Conservation (phyloP, 2,329 filamentous ascomycete species). For the Calonectria naviculata region DNA sequence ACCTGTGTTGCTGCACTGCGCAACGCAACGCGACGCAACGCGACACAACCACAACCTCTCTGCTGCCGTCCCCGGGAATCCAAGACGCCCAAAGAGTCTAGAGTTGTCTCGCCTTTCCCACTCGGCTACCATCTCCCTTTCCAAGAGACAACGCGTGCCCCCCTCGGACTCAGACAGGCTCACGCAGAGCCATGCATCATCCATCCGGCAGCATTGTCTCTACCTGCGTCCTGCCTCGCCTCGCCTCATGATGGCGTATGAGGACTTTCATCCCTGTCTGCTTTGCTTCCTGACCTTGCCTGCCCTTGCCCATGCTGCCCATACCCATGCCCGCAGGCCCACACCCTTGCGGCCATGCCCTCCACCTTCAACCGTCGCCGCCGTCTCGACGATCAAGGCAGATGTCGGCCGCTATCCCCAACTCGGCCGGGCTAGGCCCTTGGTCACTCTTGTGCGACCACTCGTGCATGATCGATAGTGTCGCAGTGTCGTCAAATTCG, state of each 20-base stretch:
- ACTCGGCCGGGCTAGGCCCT: slow-evolving; percentile 32
- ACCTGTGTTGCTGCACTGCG: background rate
- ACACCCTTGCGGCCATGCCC: slow-evolving; percentile 16
- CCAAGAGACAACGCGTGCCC: background rate
- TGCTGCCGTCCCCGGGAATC: background rate
- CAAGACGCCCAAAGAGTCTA: background rate
- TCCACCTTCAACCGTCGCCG: slow-evolving; percentile 34
- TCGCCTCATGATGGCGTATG: slow-evolving; percentile 11
- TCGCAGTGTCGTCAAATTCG: slow-evolving; percentile 27
- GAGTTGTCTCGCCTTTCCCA: slow-evolving; percentile 2
- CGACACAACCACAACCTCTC: background rate
- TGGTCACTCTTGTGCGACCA: slow-evolving; percentile 32
- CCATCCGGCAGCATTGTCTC: background rate
- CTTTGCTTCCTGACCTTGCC: background rate
- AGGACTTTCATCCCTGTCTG: background rate
- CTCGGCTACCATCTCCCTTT: background rate
- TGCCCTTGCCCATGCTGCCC: slow-evolving; percentile 1
- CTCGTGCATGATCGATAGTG: slow-evolving; percentile 31
- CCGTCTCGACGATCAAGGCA: slow-evolving; percentile 37
- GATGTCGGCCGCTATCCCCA: slow-evolving; percentile 35
- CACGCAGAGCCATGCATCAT: slow-evolving; percentile 4
- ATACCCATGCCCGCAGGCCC: slow-evolving; percentile 8
- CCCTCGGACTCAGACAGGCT: background rate
- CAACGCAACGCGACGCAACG: background rate
- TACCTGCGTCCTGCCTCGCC: slow-evolving; percentile 7